Percentiles rank a stretch among this genome's conserved stretches.
phyloP scores from a whole-genome alignment of 192 early-diverging fungal genomes.

The Endogone sp. region DNA sequence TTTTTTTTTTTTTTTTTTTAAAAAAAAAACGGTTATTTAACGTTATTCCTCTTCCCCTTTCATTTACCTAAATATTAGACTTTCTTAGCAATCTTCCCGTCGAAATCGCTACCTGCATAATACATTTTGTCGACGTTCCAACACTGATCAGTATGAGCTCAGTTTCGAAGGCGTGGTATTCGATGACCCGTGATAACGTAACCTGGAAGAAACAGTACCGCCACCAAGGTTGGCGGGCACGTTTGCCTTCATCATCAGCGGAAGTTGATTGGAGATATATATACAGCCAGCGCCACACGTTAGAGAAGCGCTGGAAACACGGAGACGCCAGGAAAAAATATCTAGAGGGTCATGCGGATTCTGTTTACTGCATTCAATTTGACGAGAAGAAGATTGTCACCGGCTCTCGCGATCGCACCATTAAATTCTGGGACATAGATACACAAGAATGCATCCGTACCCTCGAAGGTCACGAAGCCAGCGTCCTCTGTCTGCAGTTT shows the following conservation, averaged over 20 bases:
- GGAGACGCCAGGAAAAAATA: slow-evolving; percentile 43
- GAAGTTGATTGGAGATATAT: slow-evolving; percentile 67
- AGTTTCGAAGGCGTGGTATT: slow-evolving; percentile 67
- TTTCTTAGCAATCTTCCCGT: slow-evolving; percentile 62
- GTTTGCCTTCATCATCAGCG: slow-evolving; percentile 9
- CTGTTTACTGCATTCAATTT: slow-evolving; percentile 94
- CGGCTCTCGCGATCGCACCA: slow-evolving; percentile 72
- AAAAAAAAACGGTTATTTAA: neutral
- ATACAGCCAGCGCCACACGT: slow-evolving; percentile 60
- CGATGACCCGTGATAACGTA: slow-evolving; percentile 62
- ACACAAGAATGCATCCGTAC: slow-evolving; percentile 58
- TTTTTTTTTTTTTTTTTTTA: no score
- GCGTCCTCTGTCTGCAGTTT: slow-evolving; percentile 86
- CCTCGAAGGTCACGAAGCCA: slow-evolving; percentile 64
- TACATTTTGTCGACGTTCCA: slow-evolving; percentile 58
- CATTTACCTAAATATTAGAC: slow-evolving; percentile 29
- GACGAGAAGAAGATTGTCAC: slow-evolving; percentile 75
- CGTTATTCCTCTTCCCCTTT: neutral
- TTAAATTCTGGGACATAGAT: slow-evolving; percentile 82
- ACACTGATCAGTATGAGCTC: slow-evolving; percentile 54
- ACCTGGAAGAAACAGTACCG: slow-evolving; percentile 67
- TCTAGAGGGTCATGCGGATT: slow-evolving; percentile 76
- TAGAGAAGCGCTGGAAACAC: slow-evolving; percentile 62
- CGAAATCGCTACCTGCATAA: slow-evolving; percentile 68
- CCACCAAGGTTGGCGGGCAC: slow-evolving; percentile 48